Conservation (phyloP, 768 basidiomycete genomes). For the Gymnopilus junonius region DNA sequence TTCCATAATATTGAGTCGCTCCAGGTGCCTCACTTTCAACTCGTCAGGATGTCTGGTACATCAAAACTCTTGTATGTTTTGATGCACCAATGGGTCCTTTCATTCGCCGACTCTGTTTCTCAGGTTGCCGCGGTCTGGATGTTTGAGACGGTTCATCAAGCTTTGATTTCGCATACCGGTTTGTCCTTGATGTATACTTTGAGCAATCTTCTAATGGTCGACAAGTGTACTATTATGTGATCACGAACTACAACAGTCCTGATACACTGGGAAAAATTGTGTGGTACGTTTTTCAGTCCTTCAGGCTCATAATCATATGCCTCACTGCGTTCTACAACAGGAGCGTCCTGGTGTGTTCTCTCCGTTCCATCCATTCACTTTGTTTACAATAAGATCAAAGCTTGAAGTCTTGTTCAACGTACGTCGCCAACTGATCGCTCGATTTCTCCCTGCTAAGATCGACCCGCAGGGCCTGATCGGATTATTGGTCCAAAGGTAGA, state of each 20-base stretch:
- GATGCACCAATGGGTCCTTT: background rate
- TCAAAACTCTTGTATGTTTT: constrained; percentile 48
- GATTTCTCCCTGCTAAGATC: background rate
- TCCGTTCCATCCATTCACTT: background rate
- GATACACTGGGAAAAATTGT: constrained; percentile 42
- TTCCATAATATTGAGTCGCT: background rate
- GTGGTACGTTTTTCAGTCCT: constrained; percentile 41
- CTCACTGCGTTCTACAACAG: constrained; percentile 31
- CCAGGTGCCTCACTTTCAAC: constrained; percentile 9
- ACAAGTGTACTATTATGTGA: constrained; percentile 58
- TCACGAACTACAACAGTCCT: constrained; percentile 55
- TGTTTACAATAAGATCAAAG: constrained; percentile 28
- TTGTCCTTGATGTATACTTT: constrained; percentile 14
- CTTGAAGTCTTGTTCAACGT: constrained; percentile 64
- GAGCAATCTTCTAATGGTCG: background rate
- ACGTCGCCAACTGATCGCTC: constrained; percentile 14
- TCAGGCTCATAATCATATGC: background rate
- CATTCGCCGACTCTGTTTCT: background rate
- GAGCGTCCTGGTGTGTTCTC: constrained; percentile 51
- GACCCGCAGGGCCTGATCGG: constrained; percentile 51
- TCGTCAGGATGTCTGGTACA: constrained; percentile 51
- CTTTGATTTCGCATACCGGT: constrained; percentile 58
- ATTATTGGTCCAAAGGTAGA: constrained; percentile 57
- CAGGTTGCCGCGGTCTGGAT: constrained; percentile 53
- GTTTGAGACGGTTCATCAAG: constrained; percentile 58